Conservation (phyloP, 2,329 filamentous ascomycete genomes). For the Aspergillus chevalieri region DNA sequence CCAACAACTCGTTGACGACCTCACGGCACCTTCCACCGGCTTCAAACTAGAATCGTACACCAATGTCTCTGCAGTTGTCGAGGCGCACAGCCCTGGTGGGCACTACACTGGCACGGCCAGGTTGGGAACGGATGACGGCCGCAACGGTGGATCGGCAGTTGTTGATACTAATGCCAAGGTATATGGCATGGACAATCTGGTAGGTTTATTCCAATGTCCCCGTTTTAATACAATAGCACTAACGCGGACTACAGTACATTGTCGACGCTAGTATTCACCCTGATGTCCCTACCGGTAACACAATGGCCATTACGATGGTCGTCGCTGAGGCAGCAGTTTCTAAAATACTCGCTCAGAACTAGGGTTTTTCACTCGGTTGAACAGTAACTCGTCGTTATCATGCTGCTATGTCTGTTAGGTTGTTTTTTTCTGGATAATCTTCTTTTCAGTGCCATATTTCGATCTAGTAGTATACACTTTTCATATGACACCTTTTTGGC, state of each 20-base stretch:
- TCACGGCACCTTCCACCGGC: slow-evolving; percentile 15
- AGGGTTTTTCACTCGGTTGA: background rate
- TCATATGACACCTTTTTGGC: too few species aligned
- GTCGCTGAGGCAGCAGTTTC: slow-evolving; percentile 57
- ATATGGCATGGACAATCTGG: slow-evolving; percentile 60
- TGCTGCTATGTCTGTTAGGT: too few species aligned
- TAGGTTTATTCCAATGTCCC: background rate
- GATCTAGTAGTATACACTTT: too few species aligned
- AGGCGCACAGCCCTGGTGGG: slow-evolving; percentile 40
- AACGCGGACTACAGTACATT: slow-evolving; percentile 32
- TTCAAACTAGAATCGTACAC: slow-evolving; percentile 17
- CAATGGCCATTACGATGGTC: slow-evolving; percentile 58
- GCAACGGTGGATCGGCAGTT: slow-evolving; percentile 50
- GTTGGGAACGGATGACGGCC: slow-evolving; percentile 55
- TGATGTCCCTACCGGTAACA: slow-evolving; percentile 63
- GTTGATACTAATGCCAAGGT: slow-evolving; percentile 60
- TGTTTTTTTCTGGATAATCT: too few species aligned
- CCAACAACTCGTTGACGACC: slow-evolving; percentile 14
- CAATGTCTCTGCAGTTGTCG: slow-evolving; percentile 19
- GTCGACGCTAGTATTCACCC: slow-evolving; percentile 66
- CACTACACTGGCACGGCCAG: slow-evolving; percentile 52
- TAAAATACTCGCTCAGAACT: slow-evolving; percentile 34
- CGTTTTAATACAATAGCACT: slow-evolving; percentile 29
- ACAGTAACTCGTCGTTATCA: too few species aligned
- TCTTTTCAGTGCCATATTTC: too few species aligned